phyloP scores from a whole-genome alignment of 164 flowering plant species.

The Santalum album region DNA sequence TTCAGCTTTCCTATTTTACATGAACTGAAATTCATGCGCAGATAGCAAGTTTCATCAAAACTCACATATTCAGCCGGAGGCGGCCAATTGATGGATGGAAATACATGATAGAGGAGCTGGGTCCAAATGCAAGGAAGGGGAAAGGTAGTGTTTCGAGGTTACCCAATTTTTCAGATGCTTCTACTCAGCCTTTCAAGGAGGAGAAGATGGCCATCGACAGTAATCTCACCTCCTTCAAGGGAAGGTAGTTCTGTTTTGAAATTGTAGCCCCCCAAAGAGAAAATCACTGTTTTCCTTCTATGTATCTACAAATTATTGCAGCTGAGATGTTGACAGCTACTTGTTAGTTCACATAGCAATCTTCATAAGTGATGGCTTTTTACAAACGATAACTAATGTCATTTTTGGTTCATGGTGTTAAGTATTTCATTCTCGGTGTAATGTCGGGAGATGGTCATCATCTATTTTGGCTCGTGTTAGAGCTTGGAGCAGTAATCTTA shows the following conservation, averaged over 20 bases:
- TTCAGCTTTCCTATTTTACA: background rate
- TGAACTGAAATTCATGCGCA: slow-evolving; percentile 26
- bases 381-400: too few species aligned
- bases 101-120: slow-evolving; percentile 94
- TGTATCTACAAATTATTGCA: too few species aligned
- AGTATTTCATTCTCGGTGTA: too few species aligned
- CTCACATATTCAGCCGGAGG: slow-evolving; percentile 93
- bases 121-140: slow-evolving; percentile 88
- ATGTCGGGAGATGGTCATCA: too few species aligned
- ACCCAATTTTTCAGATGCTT: slow-evolving; percentile 64
- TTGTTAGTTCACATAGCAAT: too few species aligned
- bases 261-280: too few species aligned
- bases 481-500: too few species aligned
- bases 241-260: slow-evolving; percentile 29
- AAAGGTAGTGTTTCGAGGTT: slow-evolving; percentile 81
- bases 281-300: too few species aligned
- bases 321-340: too few species aligned
- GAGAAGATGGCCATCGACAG: slow-evolving; percentile 26
- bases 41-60: slow-evolving; percentile 93
- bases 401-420: too few species aligned
- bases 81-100: slow-evolving; percentile 98
- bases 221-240: slow-evolving; percentile 22
- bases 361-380: too few species aligned
- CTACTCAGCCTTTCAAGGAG: slow-evolving; percentile 82
- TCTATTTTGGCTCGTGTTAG: too few species aligned